Conservation (phyloP, 2,329 filamentous ascomycete genomes). For the Acarospora socialis region DNA sequence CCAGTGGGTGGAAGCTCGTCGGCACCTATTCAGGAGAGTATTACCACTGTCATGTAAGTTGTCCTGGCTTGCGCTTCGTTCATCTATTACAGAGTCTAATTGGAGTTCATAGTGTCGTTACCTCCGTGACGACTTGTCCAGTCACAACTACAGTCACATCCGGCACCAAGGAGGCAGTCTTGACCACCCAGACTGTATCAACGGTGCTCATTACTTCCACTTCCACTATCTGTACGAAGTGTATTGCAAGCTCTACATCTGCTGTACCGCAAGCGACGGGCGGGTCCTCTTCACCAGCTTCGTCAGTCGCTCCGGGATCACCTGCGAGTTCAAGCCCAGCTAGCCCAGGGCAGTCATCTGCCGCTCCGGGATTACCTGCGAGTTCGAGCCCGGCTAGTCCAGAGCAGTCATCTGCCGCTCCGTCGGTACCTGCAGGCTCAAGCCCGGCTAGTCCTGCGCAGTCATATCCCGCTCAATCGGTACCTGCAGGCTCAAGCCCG, state of each 20-base stretch:
- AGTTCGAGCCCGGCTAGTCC: no score
- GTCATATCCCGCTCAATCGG: slow-evolving; percentile 1
- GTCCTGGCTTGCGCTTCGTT: no score
- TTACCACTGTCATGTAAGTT: no score
- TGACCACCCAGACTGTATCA: slow-evolving; percentile 9
- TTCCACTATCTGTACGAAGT: slow-evolving; percentile 12
- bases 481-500: slow-evolving; percentile 2
- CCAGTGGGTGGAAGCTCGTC: no score
- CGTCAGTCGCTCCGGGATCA: no score
- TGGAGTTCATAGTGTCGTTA: slow-evolving; percentile 7
- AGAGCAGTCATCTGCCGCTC: no score
- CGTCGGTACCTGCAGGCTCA: slow-evolving; percentile 2
- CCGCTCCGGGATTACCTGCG: no score
- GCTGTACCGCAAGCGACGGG: background rate
- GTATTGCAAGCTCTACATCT: slow-evolving; percentile 5
- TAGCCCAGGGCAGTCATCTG: no score
- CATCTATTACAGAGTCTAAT: no score
- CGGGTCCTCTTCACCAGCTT: no score
- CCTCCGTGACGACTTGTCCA: slow-evolving; percentile 12
- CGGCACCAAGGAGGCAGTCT: slow-evolving; percentile 1
- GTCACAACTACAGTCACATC: slow-evolving; percentile 8
- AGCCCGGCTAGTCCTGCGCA: slow-evolving; percentile 1
- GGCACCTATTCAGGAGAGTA: no score
- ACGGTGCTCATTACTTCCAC: slow-evolving; percentile 10
- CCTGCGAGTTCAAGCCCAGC: no score